Evolutionary conservation across 2,329 filamentous ascomycete genomes (phyloP).

Genomic region (Leptoxyphium fumago): DNA sequence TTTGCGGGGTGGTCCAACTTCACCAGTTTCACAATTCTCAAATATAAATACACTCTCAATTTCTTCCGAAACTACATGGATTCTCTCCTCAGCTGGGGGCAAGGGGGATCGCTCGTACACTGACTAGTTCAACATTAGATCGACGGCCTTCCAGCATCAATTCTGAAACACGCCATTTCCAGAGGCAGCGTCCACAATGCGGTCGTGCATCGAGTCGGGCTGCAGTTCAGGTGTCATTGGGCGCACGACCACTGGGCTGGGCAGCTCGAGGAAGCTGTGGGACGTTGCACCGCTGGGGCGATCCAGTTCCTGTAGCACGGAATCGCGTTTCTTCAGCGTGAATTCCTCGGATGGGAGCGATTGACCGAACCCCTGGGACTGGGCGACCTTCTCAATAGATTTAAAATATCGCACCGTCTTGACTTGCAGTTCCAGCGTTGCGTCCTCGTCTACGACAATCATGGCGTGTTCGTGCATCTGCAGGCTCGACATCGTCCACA

Average conservation of each 20-base stretch:
- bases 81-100: too few relatives aligned
- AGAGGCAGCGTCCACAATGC: slow-evolving; percentile 7
- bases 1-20: too few relatives aligned
- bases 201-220: slow-evolving; percentile 22
- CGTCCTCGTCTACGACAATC: slow-evolving; percentile 70
- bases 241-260: slow-evolving; percentile 9
- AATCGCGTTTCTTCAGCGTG: slow-evolving; percentile 19
- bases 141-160: too few relatives aligned
- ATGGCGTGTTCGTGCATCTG: slow-evolving; percentile 71
- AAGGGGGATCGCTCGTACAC: too few relatives aligned
- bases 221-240: slow-evolving; percentile 20
- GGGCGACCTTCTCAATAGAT: slow-evolving; percentile 33
- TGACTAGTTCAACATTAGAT: too few relatives aligned
- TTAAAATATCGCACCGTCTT: slow-evolving; percentile 34
- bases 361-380: slow-evolving; percentile 30
- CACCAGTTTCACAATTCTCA: too few relatives aligned
- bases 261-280: slow-evolving; percentile 7
- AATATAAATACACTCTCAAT: too few relatives aligned
- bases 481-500: slow-evolving; percentile 75
- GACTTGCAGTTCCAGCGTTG: slow-evolving; percentile 33
- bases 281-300: slow-evolving; percentile 14
- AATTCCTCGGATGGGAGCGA: slow-evolving; percentile 22
- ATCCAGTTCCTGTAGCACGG: slow-evolving; percentile 21
- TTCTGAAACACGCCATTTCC: too few relatives aligned
- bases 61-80: too few relatives aligned